Base-by-base conservation (phyloP, 2,329 filamentous ascomycete genomes). In the Endothia cerciana region DNA sequence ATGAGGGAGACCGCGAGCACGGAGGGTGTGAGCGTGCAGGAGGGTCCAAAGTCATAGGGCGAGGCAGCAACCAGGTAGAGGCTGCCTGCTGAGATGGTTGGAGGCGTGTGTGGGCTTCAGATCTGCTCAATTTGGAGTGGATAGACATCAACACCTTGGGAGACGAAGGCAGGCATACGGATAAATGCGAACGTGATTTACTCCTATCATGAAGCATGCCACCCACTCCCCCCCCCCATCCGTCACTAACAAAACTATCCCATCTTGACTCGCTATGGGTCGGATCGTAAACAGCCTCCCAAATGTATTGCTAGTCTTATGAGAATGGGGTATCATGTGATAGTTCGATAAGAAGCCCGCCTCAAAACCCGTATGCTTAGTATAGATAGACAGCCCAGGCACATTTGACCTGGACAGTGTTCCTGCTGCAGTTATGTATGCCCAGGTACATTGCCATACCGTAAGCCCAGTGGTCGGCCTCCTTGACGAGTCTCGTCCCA, bases 1-100 rank as follows among this genome's bases (percentile, higher is more conserved):
- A 84, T 84, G 81, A 74, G 77, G 69, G 77, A 78, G 64, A 71
- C 75, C n/a, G 73, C 60, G 6, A 33, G 56, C 58, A 57, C 71
- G 0, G 68, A 53, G 11, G 65, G 66, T 17, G 68, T 65, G 17
- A 22, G 40, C 45, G 62, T 73, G 0, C 68, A 56, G n/a, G 68
- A 69, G n/a, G 65, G 63, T 17, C 2, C 62, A 17, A 43, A 61
- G 28, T 47, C 25, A 7, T 67, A 45, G 41, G 3, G n/a, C n/a
- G 6, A 6, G 22, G 8, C 3, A n/a, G 11, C 3, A n/a, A n/a
- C 13, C 33, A n/a, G 6, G 8, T 4, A 38, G 17, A 57, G 30
- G 2, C 47, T 15, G 15, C 13, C 15, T 19, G 4, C 8, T 43
- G n/a, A 43, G 41, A 43, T 15, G 7, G 41, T 17, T 43, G 15